Conservation (phyloP, 2,329 filamentous ascomycete species). For the Alternaria sp. region DNA sequence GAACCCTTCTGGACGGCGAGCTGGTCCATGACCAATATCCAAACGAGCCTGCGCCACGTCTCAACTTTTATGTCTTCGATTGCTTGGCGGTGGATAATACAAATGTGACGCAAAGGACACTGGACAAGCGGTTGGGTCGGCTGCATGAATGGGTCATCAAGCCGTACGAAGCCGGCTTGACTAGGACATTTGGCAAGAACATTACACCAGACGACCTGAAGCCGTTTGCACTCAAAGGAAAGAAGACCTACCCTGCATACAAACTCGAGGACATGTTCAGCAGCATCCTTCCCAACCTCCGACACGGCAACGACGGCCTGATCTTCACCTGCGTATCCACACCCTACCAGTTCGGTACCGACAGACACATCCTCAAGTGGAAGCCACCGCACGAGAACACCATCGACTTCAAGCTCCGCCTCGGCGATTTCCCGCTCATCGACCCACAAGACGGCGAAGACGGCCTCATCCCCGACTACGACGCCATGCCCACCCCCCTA, state of each 20-base stretch:
- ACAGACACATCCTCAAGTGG: constrained; percentile 95
- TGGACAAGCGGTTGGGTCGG: constrained; percentile 89
- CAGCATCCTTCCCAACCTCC: constrained; percentile 79
- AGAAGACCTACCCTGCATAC: constrained; percentile 88
- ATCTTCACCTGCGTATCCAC: constrained; percentile 96
- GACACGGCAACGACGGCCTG: constrained; percentile 93
- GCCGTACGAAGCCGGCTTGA: constrained; percentile 69
- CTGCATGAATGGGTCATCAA: constrained; percentile 78
- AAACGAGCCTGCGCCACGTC: constrained; percentile 67
- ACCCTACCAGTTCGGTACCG: constrained; percentile 87
- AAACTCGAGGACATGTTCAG: constrained; percentile 80
- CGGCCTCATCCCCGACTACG: constrained; percentile 74
- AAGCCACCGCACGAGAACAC: constrained; percentile 96
- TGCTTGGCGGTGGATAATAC: constrained; percentile 82
- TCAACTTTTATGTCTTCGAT: constrained; percentile 92
- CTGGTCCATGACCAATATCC: constrained; percentile 80
- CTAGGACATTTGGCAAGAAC: constrained; percentile 55
- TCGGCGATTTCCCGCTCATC: constrained; percentile 73
- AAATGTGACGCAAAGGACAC: constrained; percentile 75
- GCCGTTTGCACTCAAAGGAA: constrained; percentile 86
- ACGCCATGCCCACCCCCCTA: constrained; percentile 71
- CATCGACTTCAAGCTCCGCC: constrained; percentile 83
- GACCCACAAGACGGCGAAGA: constrained; percentile 73
- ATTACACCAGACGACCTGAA: constrained; percentile 51
- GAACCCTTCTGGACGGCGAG: constrained; percentile 90